Percentiles rank a stretch among this genome's conserved stretches.
Evolutionary conservation across 306 rosid genomes (phyloP).

Genomic region (Lablab purpureus): DNA sequence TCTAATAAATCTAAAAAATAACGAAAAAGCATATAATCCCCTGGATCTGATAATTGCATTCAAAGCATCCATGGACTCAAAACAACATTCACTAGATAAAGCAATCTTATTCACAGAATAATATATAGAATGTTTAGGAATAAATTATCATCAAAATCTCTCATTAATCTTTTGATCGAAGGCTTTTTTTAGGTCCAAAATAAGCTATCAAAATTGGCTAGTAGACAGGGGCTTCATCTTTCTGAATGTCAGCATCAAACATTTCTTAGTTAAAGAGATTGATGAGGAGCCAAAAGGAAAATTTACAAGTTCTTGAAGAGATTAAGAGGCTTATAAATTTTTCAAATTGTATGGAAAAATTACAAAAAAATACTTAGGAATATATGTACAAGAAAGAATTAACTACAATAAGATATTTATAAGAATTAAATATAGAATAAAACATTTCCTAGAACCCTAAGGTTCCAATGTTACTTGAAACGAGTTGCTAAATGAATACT

Average conservation of each 20-base stretch:
- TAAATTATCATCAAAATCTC: neutral
- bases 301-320: neutral
- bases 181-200: neutral
- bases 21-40: constrained; percentile 13
- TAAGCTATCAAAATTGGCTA: neutral
- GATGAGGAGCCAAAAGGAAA: neutral
- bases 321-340: neutral
- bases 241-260: neutral
- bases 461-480: constrained; percentile 13
- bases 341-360: neutral
- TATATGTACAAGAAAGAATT: neutral
- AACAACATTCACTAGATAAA: neutral
- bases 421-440: neutral
- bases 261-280: neutral
- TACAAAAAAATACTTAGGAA: neutral
- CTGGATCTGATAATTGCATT: neutral
- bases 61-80: constrained; percentile 22
- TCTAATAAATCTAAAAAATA: neutral
- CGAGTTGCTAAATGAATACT: neutral
- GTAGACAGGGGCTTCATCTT: neutral
- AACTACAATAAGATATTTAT: neutral
- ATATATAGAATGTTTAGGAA: neutral
- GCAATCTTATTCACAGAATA: constrained; percentile 10
- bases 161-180: neutral
- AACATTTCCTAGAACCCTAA: no score